Evolutionary conservation across 2,329 filamentous ascomycete species (phyloP).

Genomic region (Fusarium sp.): DNA sequence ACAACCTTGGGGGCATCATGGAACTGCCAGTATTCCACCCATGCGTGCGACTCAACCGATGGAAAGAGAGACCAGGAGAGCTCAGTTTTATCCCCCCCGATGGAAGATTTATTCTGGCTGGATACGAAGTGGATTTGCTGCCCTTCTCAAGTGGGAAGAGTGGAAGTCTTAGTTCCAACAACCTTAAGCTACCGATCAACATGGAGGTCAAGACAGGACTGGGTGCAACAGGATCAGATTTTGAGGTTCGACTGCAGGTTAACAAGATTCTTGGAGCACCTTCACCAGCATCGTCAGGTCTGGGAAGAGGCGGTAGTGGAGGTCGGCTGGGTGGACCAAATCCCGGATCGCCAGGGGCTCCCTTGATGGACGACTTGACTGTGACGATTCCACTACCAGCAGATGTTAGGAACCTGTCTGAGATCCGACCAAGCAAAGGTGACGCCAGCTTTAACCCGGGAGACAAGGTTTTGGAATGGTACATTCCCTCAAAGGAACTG

Average conservation of each 20-base stretch:
- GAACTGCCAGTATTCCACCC: slow-evolving; percentile 95
- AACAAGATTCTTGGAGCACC: slow-evolving; percentile 70
- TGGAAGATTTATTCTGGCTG: slow-evolving; percentile 90
- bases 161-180: slow-evolving; percentile 66
- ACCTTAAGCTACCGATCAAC: slow-evolving; percentile 82
- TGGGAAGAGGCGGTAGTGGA: slow-evolving; percentile 57
- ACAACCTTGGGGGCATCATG: slow-evolving; percentile 78
- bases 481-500: slow-evolving; percentile 81
- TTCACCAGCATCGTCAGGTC: slow-evolving; percentile 49
- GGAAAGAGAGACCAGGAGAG: slow-evolving; percentile 89
- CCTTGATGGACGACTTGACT: slow-evolving; percentile 78
- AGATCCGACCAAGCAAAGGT: slow-evolving; percentile 82
- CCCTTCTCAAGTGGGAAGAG: slow-evolving; percentile 72
- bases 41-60: slow-evolving; percentile 88
- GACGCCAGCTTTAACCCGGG: slow-evolving; percentile 84
- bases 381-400: slow-evolving; percentile 83
- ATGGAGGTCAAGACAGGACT: slow-evolving; percentile 85
- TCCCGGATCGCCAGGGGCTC: slow-evolving; percentile 66
- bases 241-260: slow-evolving; percentile 84
- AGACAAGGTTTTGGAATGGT: slow-evolving; percentile 82
- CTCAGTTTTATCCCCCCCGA: slow-evolving; percentile 97
- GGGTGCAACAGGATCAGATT: slow-evolving; percentile 81
- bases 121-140: slow-evolving; percentile 92
- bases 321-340: slow-evolving; percentile 56
- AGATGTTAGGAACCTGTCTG: slow-evolving; percentile 83